A percentile compares a stretch with the other conserved stretches of the same genome.
Conservation (phyloP, 805 yeast species). For the Limtongozyma cylindracea region DNA sequence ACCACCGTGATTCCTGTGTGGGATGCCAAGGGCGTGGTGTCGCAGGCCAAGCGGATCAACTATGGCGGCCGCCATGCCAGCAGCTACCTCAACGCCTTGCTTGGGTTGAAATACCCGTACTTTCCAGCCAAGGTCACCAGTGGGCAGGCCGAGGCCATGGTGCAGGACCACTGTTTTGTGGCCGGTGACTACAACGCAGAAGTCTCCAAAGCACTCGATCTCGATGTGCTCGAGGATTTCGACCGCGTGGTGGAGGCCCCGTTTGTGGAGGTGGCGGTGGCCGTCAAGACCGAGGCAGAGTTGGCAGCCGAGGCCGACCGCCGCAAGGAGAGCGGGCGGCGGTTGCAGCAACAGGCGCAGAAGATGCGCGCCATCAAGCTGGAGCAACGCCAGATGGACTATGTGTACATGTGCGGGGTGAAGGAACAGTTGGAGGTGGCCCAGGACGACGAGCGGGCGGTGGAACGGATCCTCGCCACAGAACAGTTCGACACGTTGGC, state of each 20-base stretch:
- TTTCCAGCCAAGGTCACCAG: conserved; percentile 55
- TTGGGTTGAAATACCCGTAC: conserved; percentile 71
- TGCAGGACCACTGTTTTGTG: conserved; percentile 59
- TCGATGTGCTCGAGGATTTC: conserved; percentile 37
- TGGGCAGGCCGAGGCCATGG: conserved; percentile 37
- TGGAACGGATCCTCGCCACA: conserved; percentile 25
- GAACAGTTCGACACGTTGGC: conserved; percentile 62
- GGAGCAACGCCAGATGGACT: conserved; percentile 59
- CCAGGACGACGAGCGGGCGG: conserved; percentile 23
- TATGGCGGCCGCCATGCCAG: conserved; percentile 76
- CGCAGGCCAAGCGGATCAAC: conserved; percentile 56
- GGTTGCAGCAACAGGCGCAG: conserved; percentile 85
- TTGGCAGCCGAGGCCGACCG: conserved; percentile 50
- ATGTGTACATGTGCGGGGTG: conserved; percentile 42
- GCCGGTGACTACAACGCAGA: conserved; percentile 46
- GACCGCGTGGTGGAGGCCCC: conserved; percentile 74
- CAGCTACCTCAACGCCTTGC: conserved; percentile 30
- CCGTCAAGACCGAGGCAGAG: conserved; percentile 66
- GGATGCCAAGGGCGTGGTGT: conserved; percentile 35
- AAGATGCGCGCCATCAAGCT: conserved; percentile 60
- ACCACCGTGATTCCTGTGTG: conserved; percentile 68
- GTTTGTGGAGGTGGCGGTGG: conserved; percentile 28
- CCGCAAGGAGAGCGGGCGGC: conserved; percentile 62
- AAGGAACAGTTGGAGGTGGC: conserved; percentile 25
- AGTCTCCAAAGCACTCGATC: conserved; percentile 23